Percentiles rank a stretch among this genome's conserved stretches.
These are phyloP conservation scores for Pholiota adiposa DNA, from an alignment of 1,284 basidiomycete species.

Conservation along the genomic window DNA sequence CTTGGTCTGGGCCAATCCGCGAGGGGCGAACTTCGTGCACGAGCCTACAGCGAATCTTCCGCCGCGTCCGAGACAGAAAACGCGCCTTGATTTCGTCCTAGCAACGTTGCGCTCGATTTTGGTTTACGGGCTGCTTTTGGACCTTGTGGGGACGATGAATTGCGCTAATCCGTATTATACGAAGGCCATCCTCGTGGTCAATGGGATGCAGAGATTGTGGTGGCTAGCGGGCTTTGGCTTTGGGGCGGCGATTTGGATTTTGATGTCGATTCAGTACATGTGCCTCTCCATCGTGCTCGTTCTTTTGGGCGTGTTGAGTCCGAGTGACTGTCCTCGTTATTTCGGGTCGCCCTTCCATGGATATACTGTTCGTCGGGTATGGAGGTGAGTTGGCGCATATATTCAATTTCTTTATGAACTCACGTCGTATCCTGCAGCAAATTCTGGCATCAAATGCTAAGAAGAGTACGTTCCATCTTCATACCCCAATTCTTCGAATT, in stretches of 20 bases:
- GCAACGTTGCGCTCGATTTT: conserved; percentile 10
- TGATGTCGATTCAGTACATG: conserved; percentile 16
- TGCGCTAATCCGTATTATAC: conserved; percentile 18
- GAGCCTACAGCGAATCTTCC: conserved; percentile 10
- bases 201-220: conserved; percentile 8
- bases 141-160: conserved; percentile 16
- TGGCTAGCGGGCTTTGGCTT: conserved; percentile 19
- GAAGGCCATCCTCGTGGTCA: not conserved
- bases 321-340: conserved; percentile 29
- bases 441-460: conserved; percentile 22
- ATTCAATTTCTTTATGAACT: not conserved
- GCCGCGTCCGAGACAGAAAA: conserved; percentile 4
- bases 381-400: conserved; percentile 26
- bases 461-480: conserved; percentile 11
- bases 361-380: conserved; percentile 30
- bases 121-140: conserved; percentile 14
- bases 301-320: conserved; percentile 20
- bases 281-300: conserved; percentile 22
- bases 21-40: conserved; percentile 10
- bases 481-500: not conserved
- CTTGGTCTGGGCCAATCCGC: conserved; percentile 7
- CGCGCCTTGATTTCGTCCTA: conserved; percentile 11
- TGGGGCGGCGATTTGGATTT: conserved; percentile 7
- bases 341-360: conserved; percentile 25
- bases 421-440: conserved; percentile 4